A percentile compares a stretch with the other conserved stretches of the same genome.
Conservation (phyloP, 805 yeast genomes). For the Debaryomyces prosopidis region DNA sequence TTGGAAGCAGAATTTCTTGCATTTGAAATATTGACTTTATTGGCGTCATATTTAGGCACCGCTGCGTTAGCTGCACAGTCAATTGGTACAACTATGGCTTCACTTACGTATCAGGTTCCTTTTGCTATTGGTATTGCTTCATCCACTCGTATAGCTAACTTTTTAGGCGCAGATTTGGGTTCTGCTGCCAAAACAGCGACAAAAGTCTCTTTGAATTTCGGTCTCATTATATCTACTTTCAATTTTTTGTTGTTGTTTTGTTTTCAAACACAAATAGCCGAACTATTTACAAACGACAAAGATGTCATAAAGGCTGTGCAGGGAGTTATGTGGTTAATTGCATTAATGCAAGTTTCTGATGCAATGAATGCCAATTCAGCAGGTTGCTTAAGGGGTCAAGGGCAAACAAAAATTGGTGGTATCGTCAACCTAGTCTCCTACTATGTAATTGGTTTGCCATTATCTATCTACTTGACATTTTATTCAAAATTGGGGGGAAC, state of each 20-base stretch:
- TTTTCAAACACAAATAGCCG: constrained; percentile 36
- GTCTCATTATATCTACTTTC: constrained; percentile 31
- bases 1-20: constrained; percentile 62
- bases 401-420: constrained; percentile 66
- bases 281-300: constrained; percentile 58
- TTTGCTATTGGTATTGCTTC: constrained; percentile 60
- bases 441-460: constrained; percentile 63
- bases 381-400: constrained; percentile 78
- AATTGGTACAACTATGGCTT: constrained; percentile 48
- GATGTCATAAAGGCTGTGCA: constrained; percentile 54
- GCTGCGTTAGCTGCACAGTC: constrained; percentile 53
- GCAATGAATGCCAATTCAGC: constrained; percentile 71
- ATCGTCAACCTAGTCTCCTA: constrained; percentile 56
- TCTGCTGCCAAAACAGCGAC: constrained; percentile 37
- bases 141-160: constrained; percentile 58
- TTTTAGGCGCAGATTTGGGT: constrained; percentile 48
- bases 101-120: constrained; percentile 55
- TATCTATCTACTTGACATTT: constrained; percentile 56
- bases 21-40: constrained; percentile 55
- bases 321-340: constrained; percentile 59
- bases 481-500: constrained; percentile 45
- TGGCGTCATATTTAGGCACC: constrained; percentile 57
- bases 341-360: constrained; percentile 70
- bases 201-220: constrained; percentile 37
- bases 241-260: constrained; percentile 31